Evolutionary conservation across 2,329 filamentous ascomycete genomes (phyloP).

Genomic region (Alternaria conjuncta): DNA sequence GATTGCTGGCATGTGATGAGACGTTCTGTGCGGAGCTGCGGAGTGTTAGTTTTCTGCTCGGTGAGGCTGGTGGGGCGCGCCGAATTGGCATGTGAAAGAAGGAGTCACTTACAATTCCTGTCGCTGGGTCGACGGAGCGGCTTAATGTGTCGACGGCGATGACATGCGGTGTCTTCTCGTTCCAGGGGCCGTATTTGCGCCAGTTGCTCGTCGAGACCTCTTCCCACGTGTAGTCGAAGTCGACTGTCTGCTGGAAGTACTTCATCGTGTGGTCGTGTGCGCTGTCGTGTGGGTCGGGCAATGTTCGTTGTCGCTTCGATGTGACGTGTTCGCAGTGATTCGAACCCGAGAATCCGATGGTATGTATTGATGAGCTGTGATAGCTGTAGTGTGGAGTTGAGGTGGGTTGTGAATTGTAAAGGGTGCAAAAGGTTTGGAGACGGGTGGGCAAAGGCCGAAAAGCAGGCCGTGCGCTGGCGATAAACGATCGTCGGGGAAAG

Average conservation of each 20-base stretch:
- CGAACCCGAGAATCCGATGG: neutral
- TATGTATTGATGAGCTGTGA: slow-evolving; percentile 10
- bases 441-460: slow-evolving; percentile 24
- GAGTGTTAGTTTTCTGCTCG: slow-evolving; percentile 17
- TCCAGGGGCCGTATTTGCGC: slow-evolving; percentile 99
- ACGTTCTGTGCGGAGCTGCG: slow-evolving; percentile 72
- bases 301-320: slow-evolving; percentile 1
- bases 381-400: slow-evolving; percentile 7
- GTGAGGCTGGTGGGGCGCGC: neutral
- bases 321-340: slow-evolving; percentile 2
- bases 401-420: slow-evolving; percentile 14
- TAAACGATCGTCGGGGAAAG: slow-evolving; percentile 22
- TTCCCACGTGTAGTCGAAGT: slow-evolving; percentile 98
- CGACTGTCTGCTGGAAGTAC: slow-evolving; percentile 88
- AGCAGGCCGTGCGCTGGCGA: slow-evolving; percentile 22
- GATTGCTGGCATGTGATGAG: slow-evolving; percentile 68
- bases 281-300: slow-evolving; percentile 5
- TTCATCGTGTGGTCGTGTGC: slow-evolving; percentile 69
- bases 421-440: slow-evolving; percentile 17
- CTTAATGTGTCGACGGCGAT: slow-evolving; percentile 92
- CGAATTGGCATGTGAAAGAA: slow-evolving; percentile 18
- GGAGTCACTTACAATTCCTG: slow-evolving; percentile 66
- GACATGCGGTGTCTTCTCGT: slow-evolving; percentile 97
- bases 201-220: slow-evolving; percentile 98
- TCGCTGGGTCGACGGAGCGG: slow-evolving; percentile 68